phyloP scores from a whole-genome alignment of 2,329 filamentous ascomycete genomes.

The Albifimbria verrucaria region DNA sequence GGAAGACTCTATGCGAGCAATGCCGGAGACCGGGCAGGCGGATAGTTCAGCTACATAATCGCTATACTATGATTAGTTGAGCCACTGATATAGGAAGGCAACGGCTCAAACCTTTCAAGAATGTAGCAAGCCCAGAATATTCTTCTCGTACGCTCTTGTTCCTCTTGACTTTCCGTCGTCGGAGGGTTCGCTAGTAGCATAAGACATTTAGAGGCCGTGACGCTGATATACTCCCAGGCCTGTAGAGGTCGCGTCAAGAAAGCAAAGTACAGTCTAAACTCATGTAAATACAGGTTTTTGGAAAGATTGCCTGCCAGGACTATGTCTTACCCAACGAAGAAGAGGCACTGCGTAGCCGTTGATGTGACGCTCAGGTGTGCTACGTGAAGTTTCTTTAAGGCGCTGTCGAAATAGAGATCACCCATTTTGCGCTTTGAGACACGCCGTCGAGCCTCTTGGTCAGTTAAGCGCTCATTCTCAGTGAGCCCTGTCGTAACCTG shows the following conservation, averaged over 20 bases:
- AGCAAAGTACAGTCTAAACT: constrained; percentile 42
- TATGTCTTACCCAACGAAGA: constrained; percentile 44
- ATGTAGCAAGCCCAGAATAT: constrained; percentile 56
- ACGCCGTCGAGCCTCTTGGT: constrained; percentile 25
- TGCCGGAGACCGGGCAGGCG: constrained; percentile 45
- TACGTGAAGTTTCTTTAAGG: constrained; percentile 41
- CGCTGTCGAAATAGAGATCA: constrained; percentile 42
- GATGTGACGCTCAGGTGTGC: constrained; percentile 44
- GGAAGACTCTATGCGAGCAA: constrained; percentile 48
- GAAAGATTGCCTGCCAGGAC: no score
- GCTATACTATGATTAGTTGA: constrained; percentile 25
- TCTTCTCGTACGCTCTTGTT: constrained; percentile 43
- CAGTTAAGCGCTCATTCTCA: constrained; percentile 7
- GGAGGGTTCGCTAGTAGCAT: constrained; percentile 43
- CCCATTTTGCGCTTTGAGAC: constrained; percentile 31
- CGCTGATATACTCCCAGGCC: constrained; percentile 49
- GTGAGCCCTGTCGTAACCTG: constrained; percentile 32
- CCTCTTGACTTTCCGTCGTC: constrained; percentile 30
- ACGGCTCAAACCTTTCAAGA: constrained; percentile 47
- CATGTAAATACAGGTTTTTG: no score
- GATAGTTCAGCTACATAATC: constrained; percentile 52
- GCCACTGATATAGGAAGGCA: no score
- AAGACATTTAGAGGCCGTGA: constrained; percentile 46
- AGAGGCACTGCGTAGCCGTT: constrained; percentile 45
- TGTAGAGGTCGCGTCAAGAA: constrained; percentile 48